Evolutionary conservation across 2,329 filamentous ascomycete species (phyloP).

Genomic region (Stromatinia cepivora): DNA sequence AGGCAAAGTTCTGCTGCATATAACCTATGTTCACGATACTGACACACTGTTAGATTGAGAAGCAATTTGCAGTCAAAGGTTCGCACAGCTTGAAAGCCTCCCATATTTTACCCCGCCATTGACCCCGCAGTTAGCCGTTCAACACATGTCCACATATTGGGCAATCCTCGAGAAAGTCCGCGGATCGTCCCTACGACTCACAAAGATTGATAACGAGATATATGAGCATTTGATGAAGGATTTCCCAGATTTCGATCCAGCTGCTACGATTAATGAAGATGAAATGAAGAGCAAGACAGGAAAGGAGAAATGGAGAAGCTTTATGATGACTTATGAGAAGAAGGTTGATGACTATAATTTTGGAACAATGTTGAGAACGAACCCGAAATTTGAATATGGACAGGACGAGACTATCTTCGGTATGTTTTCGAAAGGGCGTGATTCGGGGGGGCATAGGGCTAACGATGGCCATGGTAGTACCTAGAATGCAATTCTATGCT

Average conservation of each 20-base stretch:
- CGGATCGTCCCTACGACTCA: conserved; percentile 86
- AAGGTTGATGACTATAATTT: conserved; percentile 98
- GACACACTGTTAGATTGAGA: conserved; percentile 74
- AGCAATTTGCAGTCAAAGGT: conserved; percentile 98
- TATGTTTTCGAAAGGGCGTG: conserved; percentile 45
- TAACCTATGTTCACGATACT: conserved; percentile 23
- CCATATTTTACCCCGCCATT: conserved; percentile 32
- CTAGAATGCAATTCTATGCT: conserved; percentile 79
- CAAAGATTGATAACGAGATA: conserved; percentile 94
- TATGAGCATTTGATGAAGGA: conserved; percentile 81
- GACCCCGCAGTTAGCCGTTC: conserved; percentile 60
- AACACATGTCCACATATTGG: conserved; percentile 98
- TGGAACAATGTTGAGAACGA: conserved; percentile 84
- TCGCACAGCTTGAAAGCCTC: conserved; percentile 24
- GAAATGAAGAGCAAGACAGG: conserved; percentile 96
- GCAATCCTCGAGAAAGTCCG: conserved; percentile 86
- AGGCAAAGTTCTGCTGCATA: conserved; percentile 15
- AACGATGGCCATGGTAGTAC: conserved; percentile 44
- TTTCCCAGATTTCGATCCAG: conserved; percentile 91
- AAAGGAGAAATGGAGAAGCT: conserved; percentile 93
- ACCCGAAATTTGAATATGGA: conserved; percentile 79
- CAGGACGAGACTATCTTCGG: conserved; percentile 91
- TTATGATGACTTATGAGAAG: conserved; percentile 92
- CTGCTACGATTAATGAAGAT: conserved; percentile 79
- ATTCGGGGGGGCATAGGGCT: background rate